Conservation (phyloP, 2,329 filamentous ascomycete species). For the Xylaria multiplex region DNA sequence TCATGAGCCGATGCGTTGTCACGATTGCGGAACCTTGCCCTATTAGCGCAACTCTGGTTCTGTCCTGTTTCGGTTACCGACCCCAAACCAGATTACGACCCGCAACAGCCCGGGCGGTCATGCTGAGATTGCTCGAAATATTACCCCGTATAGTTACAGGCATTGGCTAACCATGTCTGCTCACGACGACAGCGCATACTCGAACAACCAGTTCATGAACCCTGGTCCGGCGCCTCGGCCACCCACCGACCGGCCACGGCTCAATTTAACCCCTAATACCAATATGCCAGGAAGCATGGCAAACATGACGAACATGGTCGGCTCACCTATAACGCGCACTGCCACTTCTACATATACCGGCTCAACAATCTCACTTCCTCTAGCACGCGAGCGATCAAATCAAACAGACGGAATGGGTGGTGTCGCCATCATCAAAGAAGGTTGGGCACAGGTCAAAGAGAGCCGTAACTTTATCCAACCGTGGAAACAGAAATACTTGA, state of each 20-base stretch:
- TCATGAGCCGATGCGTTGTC: not conserved
- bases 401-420: conserved; percentile 72
- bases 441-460: conserved; percentile 88
- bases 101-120: not conserved
- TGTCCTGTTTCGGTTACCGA: not conserved
- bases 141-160: conserved; percentile 1
- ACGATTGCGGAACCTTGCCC: conserved; percentile 3
- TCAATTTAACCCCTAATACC: conserved; percentile 80
- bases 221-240: conserved; percentile 93
- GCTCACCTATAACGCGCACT: conserved; percentile 75
- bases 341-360: conserved; percentile 74
- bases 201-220: conserved; percentile 86
- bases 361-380: conserved; percentile 77
- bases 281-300: conserved; percentile 82
- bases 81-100: not conserved
- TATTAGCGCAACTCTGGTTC: conserved; percentile 19
- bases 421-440: conserved; percentile 80
- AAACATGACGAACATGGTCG: conserved; percentile 81
- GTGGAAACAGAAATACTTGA: conserved; percentile 92
- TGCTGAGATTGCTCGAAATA: not conserved
- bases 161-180: conserved; percentile 27
- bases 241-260: conserved; percentile 82
- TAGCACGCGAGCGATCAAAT: conserved; percentile 69
- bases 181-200: conserved; percentile 60
- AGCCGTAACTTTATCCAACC: conserved; percentile 84